Evolutionary conservation across 75 land plant genomes (phyloP).

Genomic region (Cunninghamia lanceolata): DNA sequence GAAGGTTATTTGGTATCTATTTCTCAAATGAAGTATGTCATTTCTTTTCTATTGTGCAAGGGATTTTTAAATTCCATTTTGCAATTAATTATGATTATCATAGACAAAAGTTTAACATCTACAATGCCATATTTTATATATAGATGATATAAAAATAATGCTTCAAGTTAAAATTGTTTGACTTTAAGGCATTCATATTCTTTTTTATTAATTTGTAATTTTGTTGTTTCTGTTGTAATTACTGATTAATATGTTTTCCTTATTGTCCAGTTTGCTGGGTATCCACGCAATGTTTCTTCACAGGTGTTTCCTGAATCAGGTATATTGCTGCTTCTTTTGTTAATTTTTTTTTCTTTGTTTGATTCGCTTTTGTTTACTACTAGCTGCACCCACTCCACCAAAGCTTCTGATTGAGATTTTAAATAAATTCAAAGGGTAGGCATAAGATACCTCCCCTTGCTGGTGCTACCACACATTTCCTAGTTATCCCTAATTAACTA

Average conservation of each 20-base stretch:
- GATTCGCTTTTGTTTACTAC: background rate
- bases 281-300: background rate
- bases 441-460: background rate
- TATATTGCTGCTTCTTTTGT: background rate
- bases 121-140: background rate
- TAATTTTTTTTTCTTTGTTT: background rate
- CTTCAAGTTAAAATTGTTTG: background rate
- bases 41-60: background rate
- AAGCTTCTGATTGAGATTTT: background rate
- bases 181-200: background rate
- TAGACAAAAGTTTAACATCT: background rate
- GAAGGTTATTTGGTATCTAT: background rate
- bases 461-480: background rate
- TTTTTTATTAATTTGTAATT: background rate
- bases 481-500: background rate
- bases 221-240: background rate
- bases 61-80: background rate
- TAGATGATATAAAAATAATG: background rate
- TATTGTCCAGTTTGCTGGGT: conserved; percentile 6
- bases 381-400: background rate
- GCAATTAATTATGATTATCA: background rate
- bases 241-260: background rate
- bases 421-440: background rate
- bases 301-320: conserved; percentile 10
- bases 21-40: background rate